Percentiles rank a stretch among this genome's conserved stretches.
Evolutionary conservation across 106 monocot species (phyloP).

Genomic region (Platanthera zijinensis): DNA sequence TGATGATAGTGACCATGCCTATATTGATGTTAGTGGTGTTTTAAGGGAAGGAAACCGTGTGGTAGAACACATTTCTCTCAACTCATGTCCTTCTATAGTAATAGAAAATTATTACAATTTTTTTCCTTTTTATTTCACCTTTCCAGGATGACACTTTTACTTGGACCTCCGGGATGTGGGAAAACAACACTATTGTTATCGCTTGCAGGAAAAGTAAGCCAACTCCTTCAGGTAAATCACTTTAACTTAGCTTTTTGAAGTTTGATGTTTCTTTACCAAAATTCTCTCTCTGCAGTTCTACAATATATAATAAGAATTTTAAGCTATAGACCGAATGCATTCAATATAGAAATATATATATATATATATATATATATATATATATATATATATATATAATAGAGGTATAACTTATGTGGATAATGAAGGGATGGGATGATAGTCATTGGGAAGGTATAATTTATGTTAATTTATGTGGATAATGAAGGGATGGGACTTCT

Average conservation of each 20-base stretch:
- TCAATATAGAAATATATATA: not conserved
- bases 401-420: too few relatives aligned
- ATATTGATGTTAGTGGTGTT: too few relatives aligned
- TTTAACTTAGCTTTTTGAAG: not conserved
- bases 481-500: too few relatives aligned
- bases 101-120: not conserved
- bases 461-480: too few relatives aligned
- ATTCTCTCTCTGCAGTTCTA: not conserved
- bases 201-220: constrained; percentile 10
- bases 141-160: constrained; percentile 15
- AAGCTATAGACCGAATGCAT: not conserved
- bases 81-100: not conserved
- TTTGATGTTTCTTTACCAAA: not conserved
- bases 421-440: too few relatives aligned
- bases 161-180: constrained; percentile 18
- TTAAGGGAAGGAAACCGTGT: too few relatives aligned
- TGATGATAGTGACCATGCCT: too few relatives aligned
- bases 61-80: not conserved
- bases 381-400: too few relatives aligned
- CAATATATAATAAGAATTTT: not conserved
- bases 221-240: not conserved
- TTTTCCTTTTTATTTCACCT: not conserved
- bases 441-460: too few relatives aligned
- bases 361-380: not conserved
- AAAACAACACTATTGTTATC: constrained; percentile 13